These are phyloP conservation scores for Auricularia heimuer DNA, from an alignment of 768 basidiomycete genomes.

Conservation along the genomic window DNA sequence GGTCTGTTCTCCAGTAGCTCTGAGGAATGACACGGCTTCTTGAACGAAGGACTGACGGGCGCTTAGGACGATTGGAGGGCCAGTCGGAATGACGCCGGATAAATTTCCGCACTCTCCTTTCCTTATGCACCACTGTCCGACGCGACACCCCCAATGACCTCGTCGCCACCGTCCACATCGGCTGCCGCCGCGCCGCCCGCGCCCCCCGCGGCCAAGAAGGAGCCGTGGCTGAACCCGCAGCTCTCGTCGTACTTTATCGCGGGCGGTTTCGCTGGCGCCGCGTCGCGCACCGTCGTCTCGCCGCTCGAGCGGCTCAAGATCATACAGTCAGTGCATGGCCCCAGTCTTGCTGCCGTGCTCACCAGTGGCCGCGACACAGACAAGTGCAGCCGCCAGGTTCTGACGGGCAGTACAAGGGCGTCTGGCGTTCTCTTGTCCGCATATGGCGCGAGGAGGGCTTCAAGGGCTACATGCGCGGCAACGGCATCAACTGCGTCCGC, in stretches of 20 bases:
- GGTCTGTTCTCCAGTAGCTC: no score
- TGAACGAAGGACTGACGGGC: no score
- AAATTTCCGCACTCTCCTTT: no score
- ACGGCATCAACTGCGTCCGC: constrained; percentile 81
- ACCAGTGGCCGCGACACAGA: constrained; percentile 28
- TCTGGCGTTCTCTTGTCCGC: constrained; percentile 71
- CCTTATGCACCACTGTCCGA: no score
- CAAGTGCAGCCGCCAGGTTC: constrained; percentile 76
- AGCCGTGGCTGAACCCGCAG: constrained; percentile 22
- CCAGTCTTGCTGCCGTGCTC: not conserved
- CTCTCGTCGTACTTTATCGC: constrained; percentile 43
- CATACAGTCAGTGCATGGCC: constrained; percentile 60
- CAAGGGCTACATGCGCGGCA: constrained; percentile 88
- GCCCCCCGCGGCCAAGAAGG: not conserved
- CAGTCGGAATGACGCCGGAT: no score
- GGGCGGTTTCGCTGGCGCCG: constrained; percentile 46
- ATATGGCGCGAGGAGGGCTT: constrained; percentile 96
- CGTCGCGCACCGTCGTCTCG: constrained; percentile 84
- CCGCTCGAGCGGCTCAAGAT: constrained; percentile 93
- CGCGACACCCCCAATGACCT: no score
- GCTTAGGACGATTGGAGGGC: no score
- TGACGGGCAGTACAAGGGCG: constrained; percentile 67
- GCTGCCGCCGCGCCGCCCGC: no score
- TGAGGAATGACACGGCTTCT: no score
- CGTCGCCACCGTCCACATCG: no score